Base-by-base conservation (phyloP, 768 basidiomycete genomes). In the Tylopilus felleus region DNA sequence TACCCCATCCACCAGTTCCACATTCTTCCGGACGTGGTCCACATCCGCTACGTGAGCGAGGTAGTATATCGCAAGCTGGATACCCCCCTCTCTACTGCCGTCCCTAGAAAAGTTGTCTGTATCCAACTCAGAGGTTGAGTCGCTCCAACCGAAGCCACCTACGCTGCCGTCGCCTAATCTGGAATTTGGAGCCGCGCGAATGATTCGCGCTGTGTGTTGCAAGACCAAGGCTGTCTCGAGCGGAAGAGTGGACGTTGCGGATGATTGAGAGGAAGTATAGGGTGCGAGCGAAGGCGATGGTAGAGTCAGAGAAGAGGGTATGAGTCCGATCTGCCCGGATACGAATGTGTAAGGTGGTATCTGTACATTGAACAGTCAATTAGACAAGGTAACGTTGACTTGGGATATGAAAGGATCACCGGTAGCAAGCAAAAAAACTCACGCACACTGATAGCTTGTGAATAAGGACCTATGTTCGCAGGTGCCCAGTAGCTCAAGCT, bases 401-500 rank as follows among this genome's bases (percentile, higher is more conserved):
- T 14, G 10, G 39, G n/a, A 29, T 23, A 23, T 16, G 48, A 6
- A 39, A 29, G 17, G 28, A 42, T 29, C 40, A 29, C 23, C 8
- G 7, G 49, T 13, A 19, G 50, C 35, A 21, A 40, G 1, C 31
- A 25, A 42, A 22, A 42, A 22, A 40, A 58, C 47, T 40, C 49
- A 73, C 84, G 62, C 49, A 95, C 96, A 48, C 78, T 76, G 59
- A 98, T 82, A 2, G 93, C 89, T 72, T 99, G 97, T 5, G 93
- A 97, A 70, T 99, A 99, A 5, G 97, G 97, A 0, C 97, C 97
- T 51, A 99, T 98, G 68, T 98, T 99, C 10, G 97, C 97, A 13
- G 97, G 94, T 25, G 95, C 97, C 97, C 97, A 99, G 65, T 98
- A 98, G 70, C 96, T 98, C 57, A 98, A 65, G 9, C 94, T 81